A percentile compares a stretch with the other conserved stretches of the same genome.
phyloP scores from a whole-genome alignment of 148 eudicot genomes.

The Rhododendron simsii region DNA sequence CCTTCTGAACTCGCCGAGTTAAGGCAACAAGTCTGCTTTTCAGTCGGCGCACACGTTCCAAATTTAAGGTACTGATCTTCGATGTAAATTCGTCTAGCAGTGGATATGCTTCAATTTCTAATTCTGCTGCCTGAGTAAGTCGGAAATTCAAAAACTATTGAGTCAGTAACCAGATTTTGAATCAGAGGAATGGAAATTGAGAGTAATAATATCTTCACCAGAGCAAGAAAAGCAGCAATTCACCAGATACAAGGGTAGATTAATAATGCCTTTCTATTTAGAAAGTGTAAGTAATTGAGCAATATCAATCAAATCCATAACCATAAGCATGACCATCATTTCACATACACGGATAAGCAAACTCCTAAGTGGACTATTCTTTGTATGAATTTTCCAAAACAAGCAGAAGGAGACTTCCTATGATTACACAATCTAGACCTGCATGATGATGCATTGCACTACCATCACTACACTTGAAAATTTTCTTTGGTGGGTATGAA shows the following conservation, averaged over 20 bases:
- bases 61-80: slow-evolving; percentile 81
- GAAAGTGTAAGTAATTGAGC: neutral
- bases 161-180: neutral
- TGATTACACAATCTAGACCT: neutral
- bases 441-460: slow-evolving; percentile 5
- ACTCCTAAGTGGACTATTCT: neutral
- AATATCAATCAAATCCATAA: neutral
- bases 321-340: neutral
- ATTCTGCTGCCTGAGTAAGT: slow-evolving; percentile 71
- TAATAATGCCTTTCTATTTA: neutral
- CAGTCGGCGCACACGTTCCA: slow-evolving; percentile 85
- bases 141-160: neutral
- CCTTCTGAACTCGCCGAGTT: slow-evolving; percentile 98
- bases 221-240: neutral
- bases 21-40: slow-evolving; percentile 95
- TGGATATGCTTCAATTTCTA: slow-evolving; percentile 96
- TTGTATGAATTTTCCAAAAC: no score
- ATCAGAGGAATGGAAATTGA: neutral
- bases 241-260: neutral
- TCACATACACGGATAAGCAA: neutral
- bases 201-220: neutral
- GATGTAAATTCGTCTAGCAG: slow-evolving; percentile 97
- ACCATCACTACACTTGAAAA: neutral
- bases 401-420: neutral
- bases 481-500: neutral